Conservation (phyloP, 768 basidiomycete species). For the Phallus indusiatus region DNA sequence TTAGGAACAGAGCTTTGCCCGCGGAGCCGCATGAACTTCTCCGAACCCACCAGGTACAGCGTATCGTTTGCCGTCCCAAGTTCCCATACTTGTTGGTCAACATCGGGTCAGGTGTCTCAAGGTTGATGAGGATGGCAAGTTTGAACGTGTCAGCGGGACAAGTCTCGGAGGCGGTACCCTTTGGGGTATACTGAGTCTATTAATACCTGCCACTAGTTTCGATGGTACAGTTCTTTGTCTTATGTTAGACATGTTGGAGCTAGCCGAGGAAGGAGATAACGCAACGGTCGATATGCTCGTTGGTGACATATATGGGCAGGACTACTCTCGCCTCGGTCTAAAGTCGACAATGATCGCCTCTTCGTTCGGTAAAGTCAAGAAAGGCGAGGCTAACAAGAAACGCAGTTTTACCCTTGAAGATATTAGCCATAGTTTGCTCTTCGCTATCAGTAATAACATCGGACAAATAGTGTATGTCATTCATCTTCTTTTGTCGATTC, state of each 20-base stretch:
- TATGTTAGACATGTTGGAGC: conserved; percentile 81
- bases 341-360: conserved; percentile 98
- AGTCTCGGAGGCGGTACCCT: conserved; percentile 95
- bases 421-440: conserved; percentile 87
- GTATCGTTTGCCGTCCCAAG: conserved; percentile 84
- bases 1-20: conserved; percentile 17
- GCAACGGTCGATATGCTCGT: conserved; percentile 96
- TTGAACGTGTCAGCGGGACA: conserved; percentile 95
- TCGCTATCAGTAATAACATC: conserved; percentile 97
- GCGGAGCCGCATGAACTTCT: conserved; percentile 31
- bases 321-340: conserved; percentile 89
- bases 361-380: conserved; percentile 96
- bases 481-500: background rate
- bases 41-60: conserved; percentile 83
- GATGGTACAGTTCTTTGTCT: conserved; percentile 64
- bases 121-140: conserved; percentile 90
- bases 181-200: conserved; percentile 88
- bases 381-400: conserved; percentile 58
- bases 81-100: conserved; percentile 95
- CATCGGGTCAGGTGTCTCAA: conserved; percentile 96
- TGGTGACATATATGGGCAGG: conserved; percentile 98
- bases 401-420: conserved; percentile 81
- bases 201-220: conserved; percentile 92
- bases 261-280: conserved; percentile 93
- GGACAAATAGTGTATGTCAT: conserved; percentile 94